A percentile compares a stretch with the other conserved stretches of the same genome.
Evolutionary conservation across 257 asterid species (phyloP).

Genomic region (Leonotis leonurus): DNA sequence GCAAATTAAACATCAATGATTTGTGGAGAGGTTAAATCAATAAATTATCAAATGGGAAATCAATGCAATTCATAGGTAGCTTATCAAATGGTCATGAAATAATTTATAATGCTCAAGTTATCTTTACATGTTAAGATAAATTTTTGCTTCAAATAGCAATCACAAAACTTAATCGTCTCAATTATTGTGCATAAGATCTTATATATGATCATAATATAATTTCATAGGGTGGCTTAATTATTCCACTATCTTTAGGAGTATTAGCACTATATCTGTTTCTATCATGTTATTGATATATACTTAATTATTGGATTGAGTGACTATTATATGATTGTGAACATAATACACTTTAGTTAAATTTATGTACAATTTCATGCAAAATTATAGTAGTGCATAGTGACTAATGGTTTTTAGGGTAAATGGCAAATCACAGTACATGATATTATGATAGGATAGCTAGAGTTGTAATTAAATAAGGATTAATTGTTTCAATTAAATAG

Average conservation of each 20-base stretch:
- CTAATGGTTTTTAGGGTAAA: not conserved
- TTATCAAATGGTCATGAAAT: not conserved
- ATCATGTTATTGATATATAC: not conserved
- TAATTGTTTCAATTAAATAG: no score
- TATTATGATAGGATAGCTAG: no score
- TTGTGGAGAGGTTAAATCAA: not conserved
- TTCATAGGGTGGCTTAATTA: constrained; percentile 15
- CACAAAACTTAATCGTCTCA: not conserved
- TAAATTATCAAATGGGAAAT: not conserved
- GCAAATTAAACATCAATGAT: no score
- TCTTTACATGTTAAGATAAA: not conserved
- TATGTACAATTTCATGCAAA: not conserved
- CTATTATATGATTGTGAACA: not conserved
- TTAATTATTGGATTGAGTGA: constrained; percentile 8
- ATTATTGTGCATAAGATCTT: not conserved
- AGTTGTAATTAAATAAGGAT: no score
- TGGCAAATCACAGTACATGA: not conserved
- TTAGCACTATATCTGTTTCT: not conserved
- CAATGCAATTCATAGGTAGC: not conserved
- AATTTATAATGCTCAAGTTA: not conserved
- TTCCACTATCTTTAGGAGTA: not conserved
- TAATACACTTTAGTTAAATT: not conserved
- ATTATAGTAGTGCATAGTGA: not conserved
- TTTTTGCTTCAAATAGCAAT: constrained; percentile 2
- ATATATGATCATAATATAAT: not conserved